Evolutionary conservation across 495 filamentous ascomycete species (phyloP).

Genomic region (Penicillium manginii): DNA sequence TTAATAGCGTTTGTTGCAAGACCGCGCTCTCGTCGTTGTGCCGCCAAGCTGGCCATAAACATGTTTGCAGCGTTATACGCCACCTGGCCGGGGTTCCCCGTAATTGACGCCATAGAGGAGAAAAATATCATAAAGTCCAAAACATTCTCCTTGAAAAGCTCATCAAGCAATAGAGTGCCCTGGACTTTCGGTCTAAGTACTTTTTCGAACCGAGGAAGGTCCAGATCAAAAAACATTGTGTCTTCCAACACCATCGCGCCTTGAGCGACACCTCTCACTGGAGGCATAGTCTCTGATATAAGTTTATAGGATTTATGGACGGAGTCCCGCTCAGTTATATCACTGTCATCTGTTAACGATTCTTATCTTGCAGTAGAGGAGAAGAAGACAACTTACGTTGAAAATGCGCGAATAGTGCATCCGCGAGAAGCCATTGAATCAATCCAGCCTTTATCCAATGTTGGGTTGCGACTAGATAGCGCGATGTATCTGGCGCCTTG

Average conservation of each 20-base stretch:
- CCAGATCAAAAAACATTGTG: slow-evolving; percentile 32
- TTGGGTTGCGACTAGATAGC: slow-evolving; percentile 1
- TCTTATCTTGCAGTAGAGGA: no score
- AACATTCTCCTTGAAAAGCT: slow-evolving; percentile 38
- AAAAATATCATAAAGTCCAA: slow-evolving; percentile 50
- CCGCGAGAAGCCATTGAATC: slow-evolving; percentile 6
- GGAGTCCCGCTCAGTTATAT: slow-evolving; percentile 23
- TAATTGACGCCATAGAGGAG: slow-evolving; percentile 30
- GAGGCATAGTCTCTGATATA: slow-evolving; percentile 32
- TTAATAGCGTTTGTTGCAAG: slow-evolving; percentile 24
- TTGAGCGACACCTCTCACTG: slow-evolving; percentile 58
- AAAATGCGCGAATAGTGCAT: slow-evolving; percentile 11
- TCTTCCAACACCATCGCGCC: slow-evolving; percentile 52
- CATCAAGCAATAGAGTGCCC: slow-evolving; percentile 23
- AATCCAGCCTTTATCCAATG: neutral
- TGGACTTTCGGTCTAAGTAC: slow-evolving; percentile 19
- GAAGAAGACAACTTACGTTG: slow-evolving; percentile 1
- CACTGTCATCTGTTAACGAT: slow-evolving; percentile 16
- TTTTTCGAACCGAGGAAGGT: slow-evolving; percentile 15
- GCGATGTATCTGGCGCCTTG: slow-evolving; percentile 10
- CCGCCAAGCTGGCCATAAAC: slow-evolving; percentile 43
- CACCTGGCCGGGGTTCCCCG: slow-evolving; percentile 60
- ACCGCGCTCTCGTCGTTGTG: slow-evolving; percentile 34
- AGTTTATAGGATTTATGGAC: slow-evolving; percentile 10
- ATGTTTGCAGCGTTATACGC: slow-evolving; percentile 63